phyloP scores from a whole-genome alignment of 2,329 filamentous ascomycete species.

The Colletotrichum incanum region DNA sequence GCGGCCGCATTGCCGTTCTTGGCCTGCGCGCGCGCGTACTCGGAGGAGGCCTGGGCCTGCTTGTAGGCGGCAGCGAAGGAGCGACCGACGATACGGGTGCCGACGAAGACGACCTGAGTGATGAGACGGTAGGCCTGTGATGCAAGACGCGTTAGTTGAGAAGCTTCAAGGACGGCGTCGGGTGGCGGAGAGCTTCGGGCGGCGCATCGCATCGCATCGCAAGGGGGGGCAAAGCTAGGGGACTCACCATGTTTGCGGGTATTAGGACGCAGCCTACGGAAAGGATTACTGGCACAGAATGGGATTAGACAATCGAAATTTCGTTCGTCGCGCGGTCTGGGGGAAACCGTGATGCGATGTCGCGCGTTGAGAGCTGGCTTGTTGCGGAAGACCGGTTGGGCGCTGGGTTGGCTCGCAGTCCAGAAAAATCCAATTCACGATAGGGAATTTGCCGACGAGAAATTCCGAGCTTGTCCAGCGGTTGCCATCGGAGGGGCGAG shows the following conservation, averaged over 20 bases:
- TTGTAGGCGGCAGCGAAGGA: constrained; percentile 96
- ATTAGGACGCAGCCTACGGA: constrained; percentile 23
- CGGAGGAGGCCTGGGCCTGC: constrained; percentile 89
- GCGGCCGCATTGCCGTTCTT: constrained; percentile 66
- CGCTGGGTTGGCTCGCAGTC: constrained; percentile 13
- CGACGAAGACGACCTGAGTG: constrained; percentile 92
- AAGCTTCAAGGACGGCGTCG: background rate
- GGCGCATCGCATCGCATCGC: constrained; percentile 18
- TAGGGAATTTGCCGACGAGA: constrained; percentile 37
- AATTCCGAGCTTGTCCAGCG: constrained; percentile 36
- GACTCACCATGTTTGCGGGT: constrained; percentile 41
- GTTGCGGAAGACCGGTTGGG: constrained; percentile 10
- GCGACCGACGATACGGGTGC: constrained; percentile 91
- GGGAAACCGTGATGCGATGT: constrained; percentile 25
- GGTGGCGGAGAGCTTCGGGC: constrained; percentile 1
- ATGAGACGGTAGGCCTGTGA: constrained; percentile 68
- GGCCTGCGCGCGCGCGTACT: constrained; percentile 82
- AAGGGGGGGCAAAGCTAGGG: background rate
- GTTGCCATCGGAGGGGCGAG: constrained; percentile 3
- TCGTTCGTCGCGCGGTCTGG: constrained; percentile 8
- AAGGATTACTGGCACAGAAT: background rate
- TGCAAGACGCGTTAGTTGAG: constrained; percentile 1
- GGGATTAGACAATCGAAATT: background rate
- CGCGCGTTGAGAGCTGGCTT: constrained; percentile 24
- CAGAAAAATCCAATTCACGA: constrained; percentile 37